Percentiles rank a stretch among this genome's conserved stretches.
These are phyloP conservation scores for Fraxinus quadrangulata DNA, from an alignment of 257 asterid species.

Conservation along the genomic window DNA sequence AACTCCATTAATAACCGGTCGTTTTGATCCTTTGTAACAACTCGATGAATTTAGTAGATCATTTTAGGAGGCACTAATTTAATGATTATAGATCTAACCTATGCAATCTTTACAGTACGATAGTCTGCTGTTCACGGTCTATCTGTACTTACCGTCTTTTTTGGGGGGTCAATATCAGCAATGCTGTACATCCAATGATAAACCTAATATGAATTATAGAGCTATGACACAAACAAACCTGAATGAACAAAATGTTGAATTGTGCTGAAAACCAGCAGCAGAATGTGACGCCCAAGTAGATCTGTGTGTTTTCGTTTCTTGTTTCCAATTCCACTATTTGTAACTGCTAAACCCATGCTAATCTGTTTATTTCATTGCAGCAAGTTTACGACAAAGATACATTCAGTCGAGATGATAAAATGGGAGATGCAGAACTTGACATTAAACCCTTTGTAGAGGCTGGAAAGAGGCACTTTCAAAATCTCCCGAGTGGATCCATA, in stretches of 20 bases:
- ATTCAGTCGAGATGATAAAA: conserved; percentile 54
- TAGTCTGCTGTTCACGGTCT: background rate
- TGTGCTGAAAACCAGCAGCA: too few relatives aligned
- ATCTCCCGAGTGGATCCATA: conserved; percentile 43
- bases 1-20: too few relatives aligned
- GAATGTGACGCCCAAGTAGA: too few relatives aligned
- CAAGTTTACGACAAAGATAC: conserved; percentile 54
- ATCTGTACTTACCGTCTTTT: background rate
- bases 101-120: background rate
- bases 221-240: too few relatives aligned
- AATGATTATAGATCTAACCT: background rate
- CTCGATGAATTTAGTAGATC: too few relatives aligned
- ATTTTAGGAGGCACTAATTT: background rate
- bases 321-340: too few relatives aligned
- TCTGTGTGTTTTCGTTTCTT: too few relatives aligned
- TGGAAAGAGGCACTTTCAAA: conserved; percentile 28
- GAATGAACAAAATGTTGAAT: too few relatives aligned
- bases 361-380: conserved; percentile 33
- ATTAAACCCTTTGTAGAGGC: conserved; percentile 42
- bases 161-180: too few relatives aligned
- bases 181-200: too few relatives aligned
- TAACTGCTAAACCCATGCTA: background rate
- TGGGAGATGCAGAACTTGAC: conserved; percentile 71
- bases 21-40: background rate
- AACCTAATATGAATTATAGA: too few relatives aligned